A percentile compares a stretch with the other conserved stretches of the same genome.
Conservation (phyloP, 1,284 basidiomycete genomes). For the Ceratobasidium sp. region DNA sequence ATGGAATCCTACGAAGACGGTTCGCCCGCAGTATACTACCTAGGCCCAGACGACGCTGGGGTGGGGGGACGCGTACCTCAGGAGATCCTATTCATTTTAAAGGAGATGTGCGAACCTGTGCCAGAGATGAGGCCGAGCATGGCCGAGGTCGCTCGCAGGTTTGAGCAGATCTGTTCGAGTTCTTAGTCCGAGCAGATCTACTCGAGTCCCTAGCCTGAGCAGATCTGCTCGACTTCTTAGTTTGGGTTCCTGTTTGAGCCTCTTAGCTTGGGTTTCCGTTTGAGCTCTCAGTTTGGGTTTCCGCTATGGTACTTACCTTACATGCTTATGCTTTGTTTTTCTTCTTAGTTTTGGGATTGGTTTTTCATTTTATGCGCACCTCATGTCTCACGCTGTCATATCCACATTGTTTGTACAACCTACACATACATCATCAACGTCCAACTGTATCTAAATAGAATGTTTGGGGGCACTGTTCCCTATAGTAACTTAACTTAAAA, state of each 20-base stretch:
- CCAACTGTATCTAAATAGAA: too few species aligned
- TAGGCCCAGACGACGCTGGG: conserved; percentile 1
- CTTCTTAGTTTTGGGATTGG: too few species aligned
- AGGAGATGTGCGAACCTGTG: conserved; percentile 40
- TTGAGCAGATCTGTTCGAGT: neutral
- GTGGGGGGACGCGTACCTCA: conserved; percentile 28
- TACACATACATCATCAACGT: too few species aligned
- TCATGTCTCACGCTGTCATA: too few species aligned
- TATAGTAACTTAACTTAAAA: too few species aligned
- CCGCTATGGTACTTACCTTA: neutral
- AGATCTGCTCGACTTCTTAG: neutral
- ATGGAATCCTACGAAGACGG: conserved; percentile 42
- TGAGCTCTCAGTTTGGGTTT: neutral
- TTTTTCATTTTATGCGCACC: too few species aligned
- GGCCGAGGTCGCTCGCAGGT: conserved; percentile 31
- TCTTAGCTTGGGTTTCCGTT: neutral
- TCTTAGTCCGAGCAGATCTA: conserved; percentile 4
- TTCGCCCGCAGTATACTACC: conserved; percentile 32
- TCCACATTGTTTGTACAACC: too few species aligned
- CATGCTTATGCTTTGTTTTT: too few species aligned
- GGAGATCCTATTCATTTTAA: conserved; percentile 24
- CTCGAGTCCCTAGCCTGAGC: neutral
- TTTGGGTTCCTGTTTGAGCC: neutral
- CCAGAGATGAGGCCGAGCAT: conserved; percentile 43
- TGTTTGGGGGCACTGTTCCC: too few species aligned